phyloP scores from a whole-genome alignment of 2,329 filamentous ascomycete genomes.

The Calonectria pseudoturangicola region DNA sequence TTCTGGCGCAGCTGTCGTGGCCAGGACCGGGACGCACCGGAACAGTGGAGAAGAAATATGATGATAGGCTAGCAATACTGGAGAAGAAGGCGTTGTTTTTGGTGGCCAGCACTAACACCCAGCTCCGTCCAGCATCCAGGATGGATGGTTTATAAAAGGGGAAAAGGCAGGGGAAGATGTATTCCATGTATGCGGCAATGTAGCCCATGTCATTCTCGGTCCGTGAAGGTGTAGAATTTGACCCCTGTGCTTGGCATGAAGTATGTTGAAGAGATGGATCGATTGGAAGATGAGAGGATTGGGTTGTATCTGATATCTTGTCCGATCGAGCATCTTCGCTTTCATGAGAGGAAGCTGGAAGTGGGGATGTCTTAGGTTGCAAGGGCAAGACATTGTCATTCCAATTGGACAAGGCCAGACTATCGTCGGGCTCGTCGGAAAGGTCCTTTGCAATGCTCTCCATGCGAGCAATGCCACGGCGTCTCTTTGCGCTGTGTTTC shows the following conservation, averaged over 20 bases:
- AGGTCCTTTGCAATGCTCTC: conserved; percentile 33
- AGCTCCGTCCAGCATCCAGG: conserved; percentile 69
- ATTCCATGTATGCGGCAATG: conserved; percentile 55
- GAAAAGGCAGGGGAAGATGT: conserved; percentile 70
- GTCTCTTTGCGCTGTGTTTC: conserved; percentile 50
- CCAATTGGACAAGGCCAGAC: background rate
- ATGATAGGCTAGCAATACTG: conserved; percentile 62
- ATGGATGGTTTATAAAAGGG: conserved; percentile 72
- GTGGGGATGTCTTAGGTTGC: background rate
- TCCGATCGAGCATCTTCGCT: background rate
- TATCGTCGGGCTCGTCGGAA: background rate
- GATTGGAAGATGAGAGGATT: background rate
- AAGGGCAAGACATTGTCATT: background rate
- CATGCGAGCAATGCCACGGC: conserved; percentile 57
- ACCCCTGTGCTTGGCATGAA: background rate
- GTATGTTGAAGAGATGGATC: background rate
- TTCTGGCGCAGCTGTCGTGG: conserved; percentile 11
- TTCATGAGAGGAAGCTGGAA: background rate
- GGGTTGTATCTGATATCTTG: background rate
- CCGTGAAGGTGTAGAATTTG: background rate
- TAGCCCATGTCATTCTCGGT: conserved; percentile 34
- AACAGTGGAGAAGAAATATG: conserved; percentile 29
- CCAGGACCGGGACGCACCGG: conserved; percentile 26
- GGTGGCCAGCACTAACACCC: conserved; percentile 71
- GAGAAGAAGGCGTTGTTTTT: conserved; percentile 70